phyloP scores from a whole-genome alignment of 1,284 basidiomycete genomes.

The Leccinum pachyderme region DNA sequence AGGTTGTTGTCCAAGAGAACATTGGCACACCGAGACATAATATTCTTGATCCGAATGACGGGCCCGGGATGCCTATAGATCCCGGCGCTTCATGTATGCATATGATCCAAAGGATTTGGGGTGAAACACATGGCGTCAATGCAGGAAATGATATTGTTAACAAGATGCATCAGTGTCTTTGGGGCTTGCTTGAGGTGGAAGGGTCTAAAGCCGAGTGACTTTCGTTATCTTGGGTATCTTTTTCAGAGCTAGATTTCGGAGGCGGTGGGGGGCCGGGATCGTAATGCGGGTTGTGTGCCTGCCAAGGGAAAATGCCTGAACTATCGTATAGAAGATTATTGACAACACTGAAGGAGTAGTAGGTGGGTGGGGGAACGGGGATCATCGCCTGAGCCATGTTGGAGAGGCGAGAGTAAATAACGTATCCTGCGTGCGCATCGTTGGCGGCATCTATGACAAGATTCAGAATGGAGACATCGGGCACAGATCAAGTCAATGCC shows the following conservation, averaged over 20 bases:
- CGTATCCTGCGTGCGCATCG: conserved; percentile 61
- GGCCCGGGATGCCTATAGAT: background rate
- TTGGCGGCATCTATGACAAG: conserved; percentile 61
- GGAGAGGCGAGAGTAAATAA: conserved; percentile 46
- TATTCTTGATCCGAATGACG: background rate
- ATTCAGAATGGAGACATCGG: conserved; percentile 5
- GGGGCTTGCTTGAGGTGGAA: background rate
- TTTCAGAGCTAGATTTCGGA: conserved; percentile 31
- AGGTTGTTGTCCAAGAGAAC: conserved; percentile 1
- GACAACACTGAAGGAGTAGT: conserved; percentile 57
- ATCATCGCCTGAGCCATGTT: conserved; percentile 39
- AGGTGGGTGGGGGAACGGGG: conserved; percentile 42
- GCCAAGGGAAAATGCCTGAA: conserved; percentile 42
- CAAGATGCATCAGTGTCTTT: background rate
- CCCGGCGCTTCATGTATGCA: background rate
- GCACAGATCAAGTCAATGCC: background rate
- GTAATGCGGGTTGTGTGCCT: conserved; percentile 59
- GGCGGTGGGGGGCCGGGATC: conserved; percentile 65
- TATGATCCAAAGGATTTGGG: background rate
- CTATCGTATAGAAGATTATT: conserved; percentile 45
- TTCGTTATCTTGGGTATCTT: conserved; percentile 7
- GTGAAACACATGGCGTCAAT: background rate
- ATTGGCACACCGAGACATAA: background rate
- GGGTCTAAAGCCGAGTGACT: background rate
- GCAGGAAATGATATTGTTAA: background rate